Evolutionary conservation across 2,329 filamentous ascomycete species (phyloP).

Genomic region (Monilinia fructigena): DNA sequence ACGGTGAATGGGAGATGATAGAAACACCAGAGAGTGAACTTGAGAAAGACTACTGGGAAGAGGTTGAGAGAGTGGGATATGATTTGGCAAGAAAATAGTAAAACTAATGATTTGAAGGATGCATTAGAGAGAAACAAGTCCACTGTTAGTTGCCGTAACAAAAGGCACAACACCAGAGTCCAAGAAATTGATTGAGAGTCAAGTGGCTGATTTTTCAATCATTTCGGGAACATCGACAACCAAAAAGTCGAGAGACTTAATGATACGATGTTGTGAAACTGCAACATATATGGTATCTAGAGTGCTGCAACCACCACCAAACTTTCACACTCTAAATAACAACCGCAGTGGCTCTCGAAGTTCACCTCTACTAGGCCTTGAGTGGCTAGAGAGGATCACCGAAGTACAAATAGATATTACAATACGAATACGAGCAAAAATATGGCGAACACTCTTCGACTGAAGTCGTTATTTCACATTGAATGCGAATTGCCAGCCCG

Average conservation of each 20-base stretch:
- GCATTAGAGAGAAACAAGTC: neutral
- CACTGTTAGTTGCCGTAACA: too few relatives aligned
- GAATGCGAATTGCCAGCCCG: neutral
- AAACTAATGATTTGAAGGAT: neutral
- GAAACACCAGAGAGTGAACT: slow-evolving; percentile 19
- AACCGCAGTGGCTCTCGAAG: neutral
- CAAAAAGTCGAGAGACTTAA: neutral
- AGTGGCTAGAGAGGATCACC: neutral
- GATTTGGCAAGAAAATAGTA: slow-evolving; percentile 14
- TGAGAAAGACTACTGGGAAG: slow-evolving; percentile 17
- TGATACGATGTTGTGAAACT: neutral
- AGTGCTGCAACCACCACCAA: neutral
- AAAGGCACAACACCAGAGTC: neutral
- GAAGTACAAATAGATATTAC: neutral
- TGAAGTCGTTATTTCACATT: neutral
- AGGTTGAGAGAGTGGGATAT: slow-evolving; percentile 18
- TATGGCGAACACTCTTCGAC: neutral
- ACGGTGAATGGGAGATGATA: slow-evolving; percentile 20
- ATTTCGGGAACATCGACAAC: neutral
- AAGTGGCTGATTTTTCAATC: neutral
- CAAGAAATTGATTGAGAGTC: neutral
- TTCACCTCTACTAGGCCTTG: too few relatives aligned
- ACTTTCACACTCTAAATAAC: neutral
- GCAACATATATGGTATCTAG: neutral
- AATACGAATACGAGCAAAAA: neutral